Evolutionary conservation across 2,329 filamentous ascomycete genomes (phyloP), one percentile per base, ranked within the genome.

Genomic region (Neopestalotiopsis sp.): DNA sequence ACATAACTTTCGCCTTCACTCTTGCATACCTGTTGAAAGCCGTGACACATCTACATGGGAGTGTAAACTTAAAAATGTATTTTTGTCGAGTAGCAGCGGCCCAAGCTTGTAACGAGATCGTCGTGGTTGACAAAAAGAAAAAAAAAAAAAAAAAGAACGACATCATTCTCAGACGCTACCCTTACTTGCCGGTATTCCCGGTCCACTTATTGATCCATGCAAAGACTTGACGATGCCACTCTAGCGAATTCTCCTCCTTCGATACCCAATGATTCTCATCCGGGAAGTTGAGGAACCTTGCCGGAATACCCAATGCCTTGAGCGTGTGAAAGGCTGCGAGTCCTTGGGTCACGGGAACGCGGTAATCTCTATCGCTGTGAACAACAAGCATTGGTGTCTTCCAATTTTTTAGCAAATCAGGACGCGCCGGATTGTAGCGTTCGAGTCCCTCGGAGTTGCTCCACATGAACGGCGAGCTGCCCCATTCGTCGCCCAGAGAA

Each of bases 311-410:
- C 1, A 69, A 63, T 3, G 64, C 61, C 59, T 70, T 68, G 20
- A 75, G 68, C 28, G 70, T 67, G 45, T 71, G 72, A 61, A 74
- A 76, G 7, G 72, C 69, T 5, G 70, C 74, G 76, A 59, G 79
- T 79, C 70, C 81, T 72, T 83, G 79, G 0, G 79, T 79, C 5
- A 82, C 70, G 5, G 79, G 76, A 63, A 74, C 78, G 6, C 91
- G 85, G 74, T 91, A 93, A 76, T 94, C 92, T 57, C 89, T 83
- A 71, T 91, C 89, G 72, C 86, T 90, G 80, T 94, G 92, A 53
- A 94, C 90, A 69, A 94, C 86, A 53, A 94, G 83, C 73, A 93
- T 91, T 5, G 92, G 92, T 1, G 91, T 80, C 14, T 80, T 81
- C 71, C 91, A 94, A 69, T 91, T 85, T 14, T 83, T 75, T 59